Percentiles rank a stretch among this genome's conserved stretches.
Conservation (phyloP, 1,139 yeast genomes). For the Hansenula anomala region DNA sequence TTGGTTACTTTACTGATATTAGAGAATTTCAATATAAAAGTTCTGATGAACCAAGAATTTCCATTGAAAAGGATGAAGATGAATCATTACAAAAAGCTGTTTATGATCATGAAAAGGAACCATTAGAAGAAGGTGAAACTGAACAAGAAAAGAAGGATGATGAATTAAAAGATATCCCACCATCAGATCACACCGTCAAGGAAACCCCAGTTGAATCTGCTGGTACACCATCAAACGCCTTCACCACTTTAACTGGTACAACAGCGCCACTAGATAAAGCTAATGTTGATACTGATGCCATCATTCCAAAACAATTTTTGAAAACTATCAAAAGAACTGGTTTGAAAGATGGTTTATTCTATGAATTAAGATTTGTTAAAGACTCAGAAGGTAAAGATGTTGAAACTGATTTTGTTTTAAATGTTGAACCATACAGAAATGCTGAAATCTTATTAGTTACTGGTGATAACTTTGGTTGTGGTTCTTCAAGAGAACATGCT, state of each 20-base stretch:
- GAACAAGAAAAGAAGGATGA: constrained; percentile 36
- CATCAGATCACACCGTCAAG: constrained; percentile 29
- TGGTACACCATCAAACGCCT: constrained; percentile 54
- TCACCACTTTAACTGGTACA: constrained; percentile 70
- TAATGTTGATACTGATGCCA: constrained; percentile 96
- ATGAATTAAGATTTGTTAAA: constrained; percentile 76
- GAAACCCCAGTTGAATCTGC: constrained; percentile 30
- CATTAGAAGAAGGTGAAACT: constrained; percentile 34
- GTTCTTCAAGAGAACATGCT: constrained; percentile 98
- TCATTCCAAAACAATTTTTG: constrained; percentile 95
- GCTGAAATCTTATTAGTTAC: constrained; percentile 85
- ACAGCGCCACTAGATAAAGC: constrained; percentile 95
- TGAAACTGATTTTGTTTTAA: constrained; percentile 83
- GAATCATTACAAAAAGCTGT: constrained; percentile 62
- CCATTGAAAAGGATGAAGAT: constrained; percentile 49
- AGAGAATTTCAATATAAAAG: constrained; percentile 68
- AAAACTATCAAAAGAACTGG: constrained; percentile 98
- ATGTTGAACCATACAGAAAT: constrained; percentile 73
- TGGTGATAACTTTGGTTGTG: constrained; percentile 98
- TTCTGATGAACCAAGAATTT: constrained; percentile 56
- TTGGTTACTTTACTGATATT: constrained; percentile 87
- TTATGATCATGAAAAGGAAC: constrained; percentile 65
- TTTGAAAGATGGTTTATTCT: constrained; percentile 79
- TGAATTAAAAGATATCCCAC: constrained; percentile 55
- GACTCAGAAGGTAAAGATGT: constrained; percentile 70